Percentiles rank a stretch among this genome's conserved stretches.
phyloP scores from a whole-genome alignment of 179 eudicot genomes.

The Silene noctiflora region DNA sequence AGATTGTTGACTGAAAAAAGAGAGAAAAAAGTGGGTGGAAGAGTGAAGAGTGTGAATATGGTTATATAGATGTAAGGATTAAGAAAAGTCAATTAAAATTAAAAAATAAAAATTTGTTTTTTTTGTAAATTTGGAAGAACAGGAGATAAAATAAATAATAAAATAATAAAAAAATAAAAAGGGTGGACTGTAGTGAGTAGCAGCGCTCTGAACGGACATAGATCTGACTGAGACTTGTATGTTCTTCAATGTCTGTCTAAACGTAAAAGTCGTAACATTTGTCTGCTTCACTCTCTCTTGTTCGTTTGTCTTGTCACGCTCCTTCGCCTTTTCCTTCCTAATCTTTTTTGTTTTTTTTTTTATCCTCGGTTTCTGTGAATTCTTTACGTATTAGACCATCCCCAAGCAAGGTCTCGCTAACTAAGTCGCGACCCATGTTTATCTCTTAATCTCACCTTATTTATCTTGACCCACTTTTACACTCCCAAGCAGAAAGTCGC shows the following conservation, averaged over 20 bases:
- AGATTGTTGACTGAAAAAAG: background rate
- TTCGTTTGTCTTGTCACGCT: constrained; percentile 10
- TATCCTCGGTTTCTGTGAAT: background rate
- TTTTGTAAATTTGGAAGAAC: background rate
- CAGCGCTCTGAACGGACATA: constrained; percentile 25
- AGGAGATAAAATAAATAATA: background rate
- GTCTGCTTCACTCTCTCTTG: constrained; percentile 26
- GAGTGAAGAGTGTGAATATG: constrained; percentile 26
- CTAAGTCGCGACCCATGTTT: no score
- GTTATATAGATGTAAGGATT: constrained; percentile 10
- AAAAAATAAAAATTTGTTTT: no score
- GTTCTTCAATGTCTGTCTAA: constrained; percentile 14
- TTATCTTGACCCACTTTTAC: no score
- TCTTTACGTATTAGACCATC: no score
- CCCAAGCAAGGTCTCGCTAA: no score
- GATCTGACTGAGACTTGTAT: constrained; percentile 31
- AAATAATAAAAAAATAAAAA: no score
- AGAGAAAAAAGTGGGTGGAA: constrained; percentile 3
- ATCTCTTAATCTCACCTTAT: no score
- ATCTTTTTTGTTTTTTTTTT: background rate
- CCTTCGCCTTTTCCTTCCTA: background rate
- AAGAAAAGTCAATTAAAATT: no score
- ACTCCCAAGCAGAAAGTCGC: no score
- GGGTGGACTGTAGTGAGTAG: background rate
- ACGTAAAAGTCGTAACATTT: constrained; percentile 35